Base-by-base conservation (phyloP, 495 filamentous ascomycete species). In the Thozetella sp. region DNA sequence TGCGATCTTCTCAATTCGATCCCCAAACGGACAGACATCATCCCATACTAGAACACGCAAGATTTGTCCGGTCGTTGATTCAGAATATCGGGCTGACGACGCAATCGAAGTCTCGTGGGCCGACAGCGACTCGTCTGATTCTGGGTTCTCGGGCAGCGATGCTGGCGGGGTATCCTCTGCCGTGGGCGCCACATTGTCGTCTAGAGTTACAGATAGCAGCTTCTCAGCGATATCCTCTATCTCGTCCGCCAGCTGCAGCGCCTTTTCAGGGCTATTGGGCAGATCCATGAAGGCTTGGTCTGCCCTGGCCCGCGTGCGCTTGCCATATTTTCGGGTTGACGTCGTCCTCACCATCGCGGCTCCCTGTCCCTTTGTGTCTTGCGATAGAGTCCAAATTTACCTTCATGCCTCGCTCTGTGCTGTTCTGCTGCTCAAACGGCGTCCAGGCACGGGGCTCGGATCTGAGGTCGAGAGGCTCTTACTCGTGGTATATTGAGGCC, bases 1-100 rank as follows among this genome's bases (percentile, higher is more conserved):
- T 17, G 87, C 87, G 59, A 90, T 89, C 67, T 90, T 90, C 13
- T 72, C 67, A 19, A 90, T 77, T 25, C 68, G 57, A 64, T 83
- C 79, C 27, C 75, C 70, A 1, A 71, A 58, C 2, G 77, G 72
- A 50, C 86, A 80, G 51, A 84, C 69, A 25, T 80, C 74, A 54
- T 74, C 58, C 86, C 86, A 90, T 17, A 72, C 70, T 23, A 81
- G 63, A 12, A 74, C 61, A 23, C 71, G 70, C 22, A 80, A 60
- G 48, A 58, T 66, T 15, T 60, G 25, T 23, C 45, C 57, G 26
- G 27, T n/a, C 37, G 12, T 4, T 9, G 1, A 1, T 11, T 48
- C 43, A 3, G 43, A 11, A n/a, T 48, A 10, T 11, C 12, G 20
- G 20, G 43, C n/a, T n/a, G 43, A 48, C n/a, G 43, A 48, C 4